These are phyloP conservation scores for Saturnispora silvae DNA, from an alignment of 805 yeast species.

Conservation along the genomic window DNA sequence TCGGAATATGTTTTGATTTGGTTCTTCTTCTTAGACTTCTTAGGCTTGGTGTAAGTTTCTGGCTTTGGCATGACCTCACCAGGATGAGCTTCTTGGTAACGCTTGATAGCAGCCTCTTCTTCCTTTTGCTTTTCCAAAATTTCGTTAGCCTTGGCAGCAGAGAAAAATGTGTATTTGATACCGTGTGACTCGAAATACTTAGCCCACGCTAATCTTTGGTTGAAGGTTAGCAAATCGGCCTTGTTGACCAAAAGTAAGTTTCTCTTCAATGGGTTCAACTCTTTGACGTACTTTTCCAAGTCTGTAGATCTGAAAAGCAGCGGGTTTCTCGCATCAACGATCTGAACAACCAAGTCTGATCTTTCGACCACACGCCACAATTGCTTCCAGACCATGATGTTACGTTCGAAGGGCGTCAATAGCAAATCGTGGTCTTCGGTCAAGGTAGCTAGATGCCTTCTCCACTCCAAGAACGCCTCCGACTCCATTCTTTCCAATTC, in stretches of 20 bases:
- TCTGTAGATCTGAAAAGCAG: constrained; percentile 81
- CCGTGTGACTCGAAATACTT: constrained; percentile 55
- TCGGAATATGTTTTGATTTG: constrained; percentile 5
- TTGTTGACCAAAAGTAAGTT: constrained; percentile 83
- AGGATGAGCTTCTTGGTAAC: constrained; percentile 10
- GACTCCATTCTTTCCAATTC: constrained; percentile 82
- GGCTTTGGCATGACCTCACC: constrained; percentile 9
- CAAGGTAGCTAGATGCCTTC: constrained; percentile 75
- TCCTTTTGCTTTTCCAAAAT: constrained; percentile 53
- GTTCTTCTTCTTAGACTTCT: background rate
- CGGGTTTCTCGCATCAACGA: constrained; percentile 96
- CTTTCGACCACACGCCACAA: constrained; percentile 96
- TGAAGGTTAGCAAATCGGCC: constrained; percentile 73
- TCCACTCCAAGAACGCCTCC: constrained; percentile 88
- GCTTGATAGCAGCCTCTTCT: constrained; percentile 23
- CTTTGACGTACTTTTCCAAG: constrained; percentile 68
- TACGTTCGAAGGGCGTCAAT: constrained; percentile 94
- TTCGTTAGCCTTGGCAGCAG: constrained; percentile 79
- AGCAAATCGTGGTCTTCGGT: constrained; percentile 79
- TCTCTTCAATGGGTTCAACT: constrained; percentile 61
- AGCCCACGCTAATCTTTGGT: constrained; percentile 83
- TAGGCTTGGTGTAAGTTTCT: background rate
- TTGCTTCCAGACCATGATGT: constrained; percentile 96
- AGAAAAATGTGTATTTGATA: constrained; percentile 85
- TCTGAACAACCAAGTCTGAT: constrained; percentile 87